Base-by-base conservation (phyloP, 768 basidiomycete species). In the Agaricus blazei region DNA sequence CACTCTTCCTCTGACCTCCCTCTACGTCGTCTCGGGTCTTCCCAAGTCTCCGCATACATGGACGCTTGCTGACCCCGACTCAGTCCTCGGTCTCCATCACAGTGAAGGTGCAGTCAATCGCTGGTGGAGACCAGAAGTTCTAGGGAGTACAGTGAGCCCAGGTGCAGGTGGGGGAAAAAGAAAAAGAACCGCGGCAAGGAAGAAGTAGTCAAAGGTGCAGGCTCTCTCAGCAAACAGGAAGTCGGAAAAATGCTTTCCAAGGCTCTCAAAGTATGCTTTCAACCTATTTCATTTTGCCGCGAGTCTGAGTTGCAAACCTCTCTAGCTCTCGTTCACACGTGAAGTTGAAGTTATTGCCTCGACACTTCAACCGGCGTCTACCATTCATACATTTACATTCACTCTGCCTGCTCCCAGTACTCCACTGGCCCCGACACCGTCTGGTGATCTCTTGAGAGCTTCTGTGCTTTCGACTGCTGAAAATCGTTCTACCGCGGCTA, bases 331-430 rank as follows among this genome's bases (percentile, higher is more conserved):
- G 7, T 94, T 95, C 69, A 84, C 90, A 36, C 88, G 89, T 51
- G 93, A 96, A 68, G 90, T 95, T 42, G 93, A 95, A 67, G 87
- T 98, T 54, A 89, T 98, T 66, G 92, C 93, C 12, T 93, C 93
- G n/a, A 92, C 93, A 23, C 80, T 95, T 9, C 91, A 95, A 62
- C 95, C 95, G 6, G 88, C 94, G 1, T 91, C 90, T 5, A 97
- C 93, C 14, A 85, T 93, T 44, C 93, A 97, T 67, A 88, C 84
- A 0, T 98, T 97, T 72, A 89, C 90, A 3, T 98, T 98, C 65
- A 86, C 81, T 7, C 79, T 93, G 47, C 87, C 90, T 47, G 83
- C 88, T 4, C 83, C 88, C 9, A 82, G 77, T 41, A 88, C 87
- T 1, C 87, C 90, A 11, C 77, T 90, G 5, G 88, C 88, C 0